These are phyloP conservation scores for Ottelia alismoides DNA, from an alignment of 106 monocot species.

Conservation along the genomic window DNA sequence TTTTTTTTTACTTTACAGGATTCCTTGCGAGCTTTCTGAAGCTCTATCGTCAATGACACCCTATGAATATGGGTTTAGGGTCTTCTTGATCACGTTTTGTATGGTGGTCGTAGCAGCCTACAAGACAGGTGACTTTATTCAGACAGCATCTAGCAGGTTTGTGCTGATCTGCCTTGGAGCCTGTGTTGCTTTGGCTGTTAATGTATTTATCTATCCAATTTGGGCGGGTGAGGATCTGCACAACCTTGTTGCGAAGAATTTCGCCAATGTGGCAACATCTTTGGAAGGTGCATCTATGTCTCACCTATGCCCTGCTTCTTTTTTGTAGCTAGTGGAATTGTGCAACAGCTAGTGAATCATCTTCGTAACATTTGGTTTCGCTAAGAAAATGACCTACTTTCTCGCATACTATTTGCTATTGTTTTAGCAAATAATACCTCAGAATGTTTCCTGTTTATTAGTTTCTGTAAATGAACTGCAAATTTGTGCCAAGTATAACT, in stretches of 20 bases:
- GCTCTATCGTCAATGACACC: slow-evolving; percentile 49
- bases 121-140: slow-evolving; percentile 40
- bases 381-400: too few species aligned
- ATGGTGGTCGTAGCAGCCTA: slow-evolving; percentile 63
- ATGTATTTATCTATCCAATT: slow-evolving; percentile 50
- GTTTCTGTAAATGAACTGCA: background rate
- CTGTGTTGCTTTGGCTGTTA: slow-evolving; percentile 49
- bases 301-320: background rate
- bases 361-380: too few species aligned
- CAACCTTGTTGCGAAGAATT: slow-evolving; percentile 40
- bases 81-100: slow-evolving; percentile 66
- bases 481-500: too few species aligned
- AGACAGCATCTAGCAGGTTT: slow-evolving; percentile 47
- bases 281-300: slow-evolving; percentile 42
- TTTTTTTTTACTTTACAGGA: slow-evolving; percentile 25
- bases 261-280: slow-evolving; percentile 53
- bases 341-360: background rate
- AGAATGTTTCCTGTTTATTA: too few species aligned
- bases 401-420: too few species aligned
- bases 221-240: slow-evolving; percentile 89
- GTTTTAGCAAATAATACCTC: too few species aligned
- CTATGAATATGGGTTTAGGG: slow-evolving; percentile 76
- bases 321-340: background rate
- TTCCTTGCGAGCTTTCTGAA: slow-evolving; percentile 63
- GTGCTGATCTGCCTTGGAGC: slow-evolving; percentile 66